Evolutionary conservation across 192 early-diverging fungal species (phyloP).

Genomic region (Coemansia sp.): DNA sequence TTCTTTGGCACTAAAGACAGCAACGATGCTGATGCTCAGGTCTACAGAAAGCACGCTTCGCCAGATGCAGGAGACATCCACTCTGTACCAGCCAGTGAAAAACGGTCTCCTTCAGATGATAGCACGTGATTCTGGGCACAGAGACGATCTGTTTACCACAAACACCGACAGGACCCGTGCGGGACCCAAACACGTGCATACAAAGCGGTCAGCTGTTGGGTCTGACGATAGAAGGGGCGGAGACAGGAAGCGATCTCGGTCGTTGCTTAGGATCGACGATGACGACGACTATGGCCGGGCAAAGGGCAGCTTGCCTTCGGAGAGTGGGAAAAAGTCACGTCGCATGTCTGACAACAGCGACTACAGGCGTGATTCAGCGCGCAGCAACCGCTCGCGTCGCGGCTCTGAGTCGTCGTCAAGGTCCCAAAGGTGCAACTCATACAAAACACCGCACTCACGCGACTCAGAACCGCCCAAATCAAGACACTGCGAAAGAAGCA

Average conservation of each 20-base stretch:
- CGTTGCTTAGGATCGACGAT: conserved; percentile 11
- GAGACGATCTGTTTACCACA: neutral
- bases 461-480: neutral
- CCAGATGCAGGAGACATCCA: conserved; percentile 14
- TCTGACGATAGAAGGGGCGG: conserved; percentile 1
- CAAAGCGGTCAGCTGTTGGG: neutral
- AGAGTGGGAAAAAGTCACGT: conserved; percentile 21
- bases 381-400: neutral
- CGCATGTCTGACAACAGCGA: conserved; percentile 27
- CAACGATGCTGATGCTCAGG: conserved; percentile 12
- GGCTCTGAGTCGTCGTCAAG: neutral
- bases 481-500: neutral
- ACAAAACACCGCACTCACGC: neutral
- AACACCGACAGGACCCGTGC: neutral
- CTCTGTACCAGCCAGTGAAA: conserved; percentile 29
- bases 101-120: conserved; percentile 34
- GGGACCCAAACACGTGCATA: neutral
- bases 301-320: neutral
- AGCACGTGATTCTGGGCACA: conserved; percentile 10
- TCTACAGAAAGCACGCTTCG: conserved; percentile 15
- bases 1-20: conserved; percentile 9
- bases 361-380: neutral
- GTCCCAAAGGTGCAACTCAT: neutral
- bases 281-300: neutral
- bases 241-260: conserved; percentile 35